Percentiles rank a stretch among this genome's conserved stretches.
Evolutionary conservation across 1,284 basidiomycete genomes (phyloP).

Genomic region (Ceratobasidium sp.): DNA sequence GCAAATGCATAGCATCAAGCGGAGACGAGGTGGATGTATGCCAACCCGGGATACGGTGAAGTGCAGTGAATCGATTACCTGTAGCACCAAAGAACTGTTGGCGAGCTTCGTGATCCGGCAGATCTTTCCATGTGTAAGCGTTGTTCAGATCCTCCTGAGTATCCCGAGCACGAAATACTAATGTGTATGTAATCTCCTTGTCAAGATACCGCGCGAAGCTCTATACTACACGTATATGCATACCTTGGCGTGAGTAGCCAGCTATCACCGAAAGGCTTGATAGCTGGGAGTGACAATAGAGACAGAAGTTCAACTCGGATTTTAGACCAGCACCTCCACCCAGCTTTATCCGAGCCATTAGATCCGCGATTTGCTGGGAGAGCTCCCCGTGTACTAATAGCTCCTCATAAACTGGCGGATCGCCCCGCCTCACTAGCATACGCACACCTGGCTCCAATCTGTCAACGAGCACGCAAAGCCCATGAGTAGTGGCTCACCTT

Average conservation of each 20-base stretch:
- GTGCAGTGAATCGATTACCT: conserved; percentile 23
- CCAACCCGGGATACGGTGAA: conserved; percentile 28
- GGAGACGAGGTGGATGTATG: conserved; percentile 27
- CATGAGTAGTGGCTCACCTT: not conserved
- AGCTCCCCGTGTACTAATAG: conserved; percentile 12
- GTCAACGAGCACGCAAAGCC: no score
- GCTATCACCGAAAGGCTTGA: not conserved
- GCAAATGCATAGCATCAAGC: conserved; percentile 37
- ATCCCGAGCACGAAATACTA: not conserved
- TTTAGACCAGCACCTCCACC: conserved; percentile 17
- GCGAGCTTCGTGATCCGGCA: not conserved
- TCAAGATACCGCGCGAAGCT: no score
- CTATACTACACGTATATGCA: not conserved
- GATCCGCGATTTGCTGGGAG: conserved; percentile 15
- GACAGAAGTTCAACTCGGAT: conserved; percentile 31
- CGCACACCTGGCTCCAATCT: not conserved
- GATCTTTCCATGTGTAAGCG: conserved; percentile 21
- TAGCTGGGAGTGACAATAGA: conserved; percentile 10
- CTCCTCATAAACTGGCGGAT: not conserved
- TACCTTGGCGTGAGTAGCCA: conserved; percentile 12
- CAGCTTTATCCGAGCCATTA: conserved; percentile 38
- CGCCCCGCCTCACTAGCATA: conserved; percentile 7
- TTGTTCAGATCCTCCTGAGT: not conserved
- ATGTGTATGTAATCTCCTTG: not conserved
- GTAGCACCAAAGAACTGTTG: not conserved